A percentile compares a stretch with the other conserved stretches of the same genome.
These are phyloP conservation scores for Teratosphaeriaceae sp. DNA, from an alignment of 2,329 filamentous ascomycete species.

Conservation along the genomic window DNA sequence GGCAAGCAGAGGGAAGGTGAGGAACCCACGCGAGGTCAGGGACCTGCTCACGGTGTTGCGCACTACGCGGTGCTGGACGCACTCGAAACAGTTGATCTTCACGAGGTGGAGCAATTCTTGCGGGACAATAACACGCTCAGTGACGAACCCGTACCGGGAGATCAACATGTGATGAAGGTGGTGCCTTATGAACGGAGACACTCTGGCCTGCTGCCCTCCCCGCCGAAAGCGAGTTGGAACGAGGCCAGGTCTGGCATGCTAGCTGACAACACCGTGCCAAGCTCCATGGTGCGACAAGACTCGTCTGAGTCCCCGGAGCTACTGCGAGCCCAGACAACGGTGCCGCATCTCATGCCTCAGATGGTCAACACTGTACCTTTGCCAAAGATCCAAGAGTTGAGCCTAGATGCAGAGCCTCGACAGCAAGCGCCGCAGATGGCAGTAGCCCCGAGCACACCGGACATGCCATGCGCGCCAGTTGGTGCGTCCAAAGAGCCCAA, in stretches of 20 bases:
- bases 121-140: slow-evolving; percentile 30
- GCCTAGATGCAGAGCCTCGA: not conserved
- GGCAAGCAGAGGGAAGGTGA: slow-evolving; percentile 20
- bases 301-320: slow-evolving; percentile 21
- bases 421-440: not conserved
- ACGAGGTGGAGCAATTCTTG: slow-evolving; percentile 42
- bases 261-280: too few species aligned
- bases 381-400: not conserved
- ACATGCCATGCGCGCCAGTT: slow-evolving; percentile 16
- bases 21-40: slow-evolving; percentile 6
- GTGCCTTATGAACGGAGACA: slow-evolving; percentile 23
- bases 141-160: slow-evolving; percentile 15
- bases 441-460: slow-evolving; percentile 2
- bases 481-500: slow-evolving; percentile 43
- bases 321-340: slow-evolving; percentile 15
- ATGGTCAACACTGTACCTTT: slow-evolving; percentile 14
- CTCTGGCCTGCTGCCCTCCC: slow-evolving; percentile 22
- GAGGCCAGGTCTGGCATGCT: too few species aligned
- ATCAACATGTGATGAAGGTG: slow-evolving; percentile 5
- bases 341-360: slow-evolving; percentile 15
- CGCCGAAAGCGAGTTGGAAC: slow-evolving; percentile 12
- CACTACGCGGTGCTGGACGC: slow-evolving; percentile 54
- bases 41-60: slow-evolving; percentile 26
- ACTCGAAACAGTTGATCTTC: slow-evolving; percentile 37
- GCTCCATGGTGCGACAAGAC: slow-evolving; percentile 17